Evolutionary conservation across 2,329 filamentous ascomycete genomes (phyloP).

Genomic region (Ophiostoma pallidulum): DNA sequence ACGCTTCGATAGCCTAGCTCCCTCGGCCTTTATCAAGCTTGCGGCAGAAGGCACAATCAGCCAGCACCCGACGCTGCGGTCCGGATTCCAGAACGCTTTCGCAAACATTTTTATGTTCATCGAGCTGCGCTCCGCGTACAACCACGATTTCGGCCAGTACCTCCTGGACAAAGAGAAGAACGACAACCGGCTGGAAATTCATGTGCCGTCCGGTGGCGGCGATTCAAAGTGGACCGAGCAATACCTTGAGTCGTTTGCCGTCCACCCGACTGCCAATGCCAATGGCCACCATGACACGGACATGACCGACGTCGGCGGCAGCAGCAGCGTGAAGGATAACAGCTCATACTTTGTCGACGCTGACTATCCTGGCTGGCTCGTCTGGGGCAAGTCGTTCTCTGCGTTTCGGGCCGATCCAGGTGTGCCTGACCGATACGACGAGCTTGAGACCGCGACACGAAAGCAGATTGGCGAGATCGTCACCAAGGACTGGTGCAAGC

Average conservation of each 20-base stretch:
- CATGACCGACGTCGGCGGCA: slow-evolving; percentile 36
- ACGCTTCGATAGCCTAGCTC: slow-evolving; percentile 82
- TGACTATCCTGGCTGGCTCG: slow-evolving; percentile 91
- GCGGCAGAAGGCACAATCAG: slow-evolving; percentile 78
- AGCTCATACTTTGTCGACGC: slow-evolving; percentile 76
- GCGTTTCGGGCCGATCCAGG: slow-evolving; percentile 64
- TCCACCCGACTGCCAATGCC: slow-evolving; percentile 21
- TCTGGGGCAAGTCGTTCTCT: slow-evolving; percentile 83
- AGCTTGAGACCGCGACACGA: slow-evolving; percentile 63
- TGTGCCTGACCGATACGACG: slow-evolving; percentile 65
- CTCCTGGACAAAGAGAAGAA: slow-evolving; percentile 71
- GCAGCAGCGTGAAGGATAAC: background rate
- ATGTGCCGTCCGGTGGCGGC: slow-evolving; percentile 52
- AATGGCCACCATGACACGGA: background rate
- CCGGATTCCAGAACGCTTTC: slow-evolving; percentile 72
- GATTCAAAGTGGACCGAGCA: slow-evolving; percentile 70
- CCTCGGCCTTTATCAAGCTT: slow-evolving; percentile 71
- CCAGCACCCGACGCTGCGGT: slow-evolving; percentile 75
- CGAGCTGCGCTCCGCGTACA: slow-evolving; percentile 76
- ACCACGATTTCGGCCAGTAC: slow-evolving; percentile 80
- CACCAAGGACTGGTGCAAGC: slow-evolving; percentile 75
- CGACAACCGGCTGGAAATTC: slow-evolving; percentile 64
- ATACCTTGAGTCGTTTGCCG: slow-evolving; percentile 68
- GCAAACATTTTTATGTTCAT: slow-evolving; percentile 70
- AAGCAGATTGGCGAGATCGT: slow-evolving; percentile 72